Percentiles rank a stretch among this genome's conserved stretches.
Evolutionary conservation across 331 rosid species (phyloP).

Genomic region (Pyrus hybrid): DNA sequence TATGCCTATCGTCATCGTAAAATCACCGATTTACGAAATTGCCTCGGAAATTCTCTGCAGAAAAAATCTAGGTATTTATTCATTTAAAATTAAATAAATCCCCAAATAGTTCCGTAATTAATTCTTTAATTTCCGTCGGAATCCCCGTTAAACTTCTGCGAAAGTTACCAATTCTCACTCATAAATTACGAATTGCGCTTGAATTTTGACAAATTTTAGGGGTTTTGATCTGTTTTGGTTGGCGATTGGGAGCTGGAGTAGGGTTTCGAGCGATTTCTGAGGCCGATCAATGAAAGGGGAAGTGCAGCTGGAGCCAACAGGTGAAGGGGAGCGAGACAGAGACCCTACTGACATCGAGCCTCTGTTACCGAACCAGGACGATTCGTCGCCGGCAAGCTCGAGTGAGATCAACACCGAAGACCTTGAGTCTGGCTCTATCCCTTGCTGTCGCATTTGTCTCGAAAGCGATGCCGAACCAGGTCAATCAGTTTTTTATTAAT

Average conservation of each 20-base stretch:
- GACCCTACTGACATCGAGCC: conserved; percentile 82
- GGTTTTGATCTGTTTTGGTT: not conserved
- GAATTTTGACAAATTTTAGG: not conserved
- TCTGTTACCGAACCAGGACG: conserved; percentile 46
- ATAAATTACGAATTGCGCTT: not conserved
- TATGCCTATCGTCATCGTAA: not conserved
- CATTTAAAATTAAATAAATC: too few relatives aligned
- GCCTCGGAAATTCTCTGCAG: not conserved
- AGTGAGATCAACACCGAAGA: conserved; percentile 69
- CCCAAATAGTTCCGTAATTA: not conserved
- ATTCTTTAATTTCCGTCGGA: not conserved
- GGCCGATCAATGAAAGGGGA: conserved; percentile 60
- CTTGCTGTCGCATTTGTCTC: conserved; percentile 91
- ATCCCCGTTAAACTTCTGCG: not conserved
- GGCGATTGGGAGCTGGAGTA: not conserved
- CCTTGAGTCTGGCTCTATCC: conserved; percentile 63
- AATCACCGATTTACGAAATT: not conserved
- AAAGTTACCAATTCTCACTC: not conserved
- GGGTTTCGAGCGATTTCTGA: conserved; percentile 2
- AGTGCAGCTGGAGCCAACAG: conserved; percentile 68
- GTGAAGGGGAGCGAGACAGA: conserved; percentile 40
- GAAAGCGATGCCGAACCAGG: conserved; percentile 93
- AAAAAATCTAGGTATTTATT: not conserved
- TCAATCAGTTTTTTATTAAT: not conserved
- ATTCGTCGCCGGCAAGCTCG: conserved; percentile 44